These are phyloP conservation scores for Claviceps sp. DNA, from an alignment of 2,329 filamentous ascomycete species.

Conservation along the genomic window DNA sequence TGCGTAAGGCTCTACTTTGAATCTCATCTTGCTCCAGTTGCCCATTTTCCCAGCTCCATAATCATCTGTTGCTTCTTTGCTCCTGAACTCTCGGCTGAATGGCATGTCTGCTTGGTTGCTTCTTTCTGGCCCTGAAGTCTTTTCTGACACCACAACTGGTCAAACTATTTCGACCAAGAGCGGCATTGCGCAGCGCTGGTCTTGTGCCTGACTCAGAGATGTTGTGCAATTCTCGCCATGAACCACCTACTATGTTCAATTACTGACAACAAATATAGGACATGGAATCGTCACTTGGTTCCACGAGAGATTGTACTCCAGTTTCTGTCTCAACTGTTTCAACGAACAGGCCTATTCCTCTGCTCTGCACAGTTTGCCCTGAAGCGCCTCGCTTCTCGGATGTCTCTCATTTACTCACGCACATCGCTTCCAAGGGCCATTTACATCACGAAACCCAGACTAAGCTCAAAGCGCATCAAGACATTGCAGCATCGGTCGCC, in stretches of 20 bases:
- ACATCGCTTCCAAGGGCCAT: slow-evolving; percentile 87
- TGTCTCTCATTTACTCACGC: slow-evolving; percentile 80
- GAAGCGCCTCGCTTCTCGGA: slow-evolving; percentile 75
- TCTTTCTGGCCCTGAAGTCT: slow-evolving; percentile 12
- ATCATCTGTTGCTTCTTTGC: slow-evolving; percentile 13
- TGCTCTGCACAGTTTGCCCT: slow-evolving; percentile 74
- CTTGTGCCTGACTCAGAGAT: slow-evolving; percentile 2
- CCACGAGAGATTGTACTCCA: slow-evolving; percentile 9
- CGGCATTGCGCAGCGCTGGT: slow-evolving; percentile 1
- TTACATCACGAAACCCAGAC: slow-evolving; percentile 72
- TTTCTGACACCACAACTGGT: background rate
- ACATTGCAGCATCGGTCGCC: slow-evolving; percentile 47
- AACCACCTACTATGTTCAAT: slow-evolving; percentile 9
- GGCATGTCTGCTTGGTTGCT: slow-evolving; percentile 11
- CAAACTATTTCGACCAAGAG: background rate
- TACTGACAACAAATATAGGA: slow-evolving; percentile 11
- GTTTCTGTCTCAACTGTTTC: slow-evolving; percentile 12
- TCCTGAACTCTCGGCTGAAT: slow-evolving; percentile 7
- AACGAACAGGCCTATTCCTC: slow-evolving; percentile 37
- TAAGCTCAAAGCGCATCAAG: slow-evolving; percentile 55
- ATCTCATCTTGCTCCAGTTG: slow-evolving; percentile 10
- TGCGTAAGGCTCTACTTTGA: slow-evolving; percentile 4
- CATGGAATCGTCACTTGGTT: slow-evolving; percentile 24
- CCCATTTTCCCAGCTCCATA: slow-evolving; percentile 11
- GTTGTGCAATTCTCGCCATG: slow-evolving; percentile 3